Base-by-base conservation (phyloP, 2,329 filamentous ascomycete species). In the Cladophialophora chaetospira region DNA sequence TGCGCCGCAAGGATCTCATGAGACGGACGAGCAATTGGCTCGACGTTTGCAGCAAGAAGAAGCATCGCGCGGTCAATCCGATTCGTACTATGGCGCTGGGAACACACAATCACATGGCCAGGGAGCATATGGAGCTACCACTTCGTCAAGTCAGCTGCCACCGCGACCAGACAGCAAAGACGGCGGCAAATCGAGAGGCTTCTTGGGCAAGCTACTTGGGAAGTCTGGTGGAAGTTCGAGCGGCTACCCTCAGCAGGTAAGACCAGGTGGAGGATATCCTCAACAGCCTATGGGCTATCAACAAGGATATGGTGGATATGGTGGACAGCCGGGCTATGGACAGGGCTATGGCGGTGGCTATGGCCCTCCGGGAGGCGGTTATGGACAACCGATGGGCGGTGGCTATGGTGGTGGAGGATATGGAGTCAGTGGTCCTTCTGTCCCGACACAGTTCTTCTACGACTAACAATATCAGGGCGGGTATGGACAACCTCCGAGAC, bases 11-110 rank as follows among this genome's bases (percentile, higher is more conserved):
- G 21, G 8, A n/a, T 38, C 31, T 23, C 46, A 38, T 56, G 85
- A 88, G 35, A 53, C 53, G 44, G 91, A 95, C 69, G 90, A 88
- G 57, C 81, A 80, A 23, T 77, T 92, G 8, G 91, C 92, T 5
- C 82, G 88, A 36, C 83, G 85, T 68, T 77, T 96, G 38, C 92
- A 96, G 71, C 88, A 88, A 42, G 89, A 96, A 72, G 91, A 96
- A 72, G 82, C 96, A 62, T 83, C 84, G 42, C 59, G 57, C 6
- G 78, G 78, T 25, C 72, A 75, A 2, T 68, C 76, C n/a, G 71
- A 77, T 46, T 69, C 71, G 38, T 83, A 79, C 64, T 83, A 84
- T 68, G 48, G 42, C 15, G n/a, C 33, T 48, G 63, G 65, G 10
- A 35, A 45, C 33, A 19, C 65, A 58, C 57, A 60, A 15, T 49